These are phyloP conservation scores for Leucogyrophana mollusca DNA, from an alignment of 768 basidiomycete genomes.

Conservation along the genomic window DNA sequence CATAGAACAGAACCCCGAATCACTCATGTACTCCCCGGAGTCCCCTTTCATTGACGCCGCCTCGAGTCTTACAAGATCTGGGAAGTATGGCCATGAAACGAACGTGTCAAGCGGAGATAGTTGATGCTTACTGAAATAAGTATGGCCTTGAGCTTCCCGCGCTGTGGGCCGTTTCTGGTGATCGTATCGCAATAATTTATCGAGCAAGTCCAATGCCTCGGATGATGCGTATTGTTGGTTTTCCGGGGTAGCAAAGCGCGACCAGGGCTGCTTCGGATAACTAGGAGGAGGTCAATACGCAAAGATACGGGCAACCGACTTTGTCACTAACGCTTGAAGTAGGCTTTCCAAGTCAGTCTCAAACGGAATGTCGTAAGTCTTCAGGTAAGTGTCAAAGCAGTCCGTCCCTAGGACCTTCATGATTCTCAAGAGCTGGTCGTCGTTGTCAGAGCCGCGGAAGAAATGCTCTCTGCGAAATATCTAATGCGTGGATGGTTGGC, in stretches of 20 bases:
- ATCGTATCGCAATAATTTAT: constrained; percentile 66
- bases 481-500: constrained; percentile 29
- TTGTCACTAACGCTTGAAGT: constrained; percentile 41
- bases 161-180: constrained; percentile 69
- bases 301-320: neutral
- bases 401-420: constrained; percentile 69
- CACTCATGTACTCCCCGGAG: constrained; percentile 41
- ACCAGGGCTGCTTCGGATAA: constrained; percentile 67
- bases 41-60: constrained; percentile 40
- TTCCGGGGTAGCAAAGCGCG: constrained; percentile 55
- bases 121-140: constrained; percentile 56
- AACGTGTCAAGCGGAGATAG: constrained; percentile 13
- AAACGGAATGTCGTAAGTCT: constrained; percentile 63
- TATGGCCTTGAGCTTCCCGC: constrained; percentile 62
- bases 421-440: constrained; percentile 72
- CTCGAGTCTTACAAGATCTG: constrained; percentile 50
- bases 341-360: constrained; percentile 60
- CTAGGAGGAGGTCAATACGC: constrained; percentile 21
- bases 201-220: constrained; percentile 66
- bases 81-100: constrained; percentile 10
- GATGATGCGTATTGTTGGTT: constrained; percentile 57
- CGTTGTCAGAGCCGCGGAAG: constrained; percentile 73
- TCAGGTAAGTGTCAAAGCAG: constrained; percentile 58
- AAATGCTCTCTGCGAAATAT: constrained; percentile 75
- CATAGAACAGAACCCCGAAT: constrained; percentile 49